phyloP scores from a whole-genome alignment of 176 grass and related monocot species.

The sorghum (Sorghum bicolor) region DNA sequence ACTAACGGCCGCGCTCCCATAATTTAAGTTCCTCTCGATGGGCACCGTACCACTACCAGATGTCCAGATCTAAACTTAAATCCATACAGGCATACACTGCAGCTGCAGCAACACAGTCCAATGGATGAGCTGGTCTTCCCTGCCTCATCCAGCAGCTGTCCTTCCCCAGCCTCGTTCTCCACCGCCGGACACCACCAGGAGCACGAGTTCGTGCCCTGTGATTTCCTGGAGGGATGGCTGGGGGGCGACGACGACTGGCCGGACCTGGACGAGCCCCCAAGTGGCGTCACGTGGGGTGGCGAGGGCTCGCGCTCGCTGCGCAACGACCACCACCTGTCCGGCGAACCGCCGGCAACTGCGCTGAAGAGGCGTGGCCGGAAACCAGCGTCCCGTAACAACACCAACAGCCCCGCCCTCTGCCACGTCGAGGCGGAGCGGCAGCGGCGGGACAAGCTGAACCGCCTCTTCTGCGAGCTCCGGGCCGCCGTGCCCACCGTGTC shows the following conservation, averaged over 20 bases:
- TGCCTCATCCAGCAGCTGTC: background rate
- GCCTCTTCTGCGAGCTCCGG: slow-evolving; percentile 54
- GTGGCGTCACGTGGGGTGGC: background rate
- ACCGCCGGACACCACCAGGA: background rate
- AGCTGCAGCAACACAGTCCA: background rate
- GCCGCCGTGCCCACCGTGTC: slow-evolving; percentile 61
- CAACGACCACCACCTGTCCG: background rate
- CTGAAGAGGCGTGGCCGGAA: background rate
- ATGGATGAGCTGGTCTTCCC: background rate
- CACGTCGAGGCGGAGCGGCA: slow-evolving; percentile 39
- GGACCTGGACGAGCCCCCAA: background rate
- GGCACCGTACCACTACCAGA: background rate
- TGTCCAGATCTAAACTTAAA: background rate
- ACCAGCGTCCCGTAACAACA: background rate
- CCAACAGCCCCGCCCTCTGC: background rate
- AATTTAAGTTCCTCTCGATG: too few species aligned
- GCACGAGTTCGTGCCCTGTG: background rate
- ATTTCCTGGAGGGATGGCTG: background rate
- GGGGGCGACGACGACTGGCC: background rate
- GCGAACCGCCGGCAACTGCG: background rate
- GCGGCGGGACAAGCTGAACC: slow-evolving; percentile 59
- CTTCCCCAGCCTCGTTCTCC: background rate
- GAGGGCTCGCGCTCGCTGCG: background rate
- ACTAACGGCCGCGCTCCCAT: too few species aligned
- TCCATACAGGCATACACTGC: background rate